Conservation (phyloP, 2,329 filamentous ascomycete species). For the Penicillium digitatum region DNA sequence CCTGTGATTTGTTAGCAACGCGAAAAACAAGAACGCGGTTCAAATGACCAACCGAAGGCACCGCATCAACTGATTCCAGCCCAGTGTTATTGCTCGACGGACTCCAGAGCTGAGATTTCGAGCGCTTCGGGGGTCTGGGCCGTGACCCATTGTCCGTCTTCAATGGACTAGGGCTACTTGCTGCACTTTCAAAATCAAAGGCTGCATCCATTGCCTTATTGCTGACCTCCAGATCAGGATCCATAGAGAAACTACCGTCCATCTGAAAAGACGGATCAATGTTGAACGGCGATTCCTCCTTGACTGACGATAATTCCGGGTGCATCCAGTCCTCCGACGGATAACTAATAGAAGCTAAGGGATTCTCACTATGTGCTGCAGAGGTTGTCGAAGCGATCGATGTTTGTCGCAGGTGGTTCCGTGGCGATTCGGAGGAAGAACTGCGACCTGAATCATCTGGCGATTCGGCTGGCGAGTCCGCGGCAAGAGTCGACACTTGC, state of each 20-base stretch:
- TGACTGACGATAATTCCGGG: slow-evolving; percentile 33
- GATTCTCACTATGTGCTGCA: slow-evolving; percentile 37
- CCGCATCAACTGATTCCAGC: slow-evolving; percentile 9
- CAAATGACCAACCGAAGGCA: slow-evolving; percentile 31
- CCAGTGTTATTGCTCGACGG: slow-evolving; percentile 21
- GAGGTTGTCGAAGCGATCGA: slow-evolving; percentile 43
- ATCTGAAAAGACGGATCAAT: slow-evolving; percentile 37
- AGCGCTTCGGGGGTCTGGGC: slow-evolving; percentile 22
- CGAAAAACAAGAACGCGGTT: background rate
- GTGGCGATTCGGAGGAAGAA: slow-evolving; percentile 43
- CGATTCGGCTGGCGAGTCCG: slow-evolving; percentile 45
- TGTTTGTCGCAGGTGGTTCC: slow-evolving; percentile 39
- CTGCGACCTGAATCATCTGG: slow-evolving; percentile 43
- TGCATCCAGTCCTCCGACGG: slow-evolving; percentile 38
- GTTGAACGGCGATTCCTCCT: slow-evolving; percentile 41
- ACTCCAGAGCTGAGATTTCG: slow-evolving; percentile 29
- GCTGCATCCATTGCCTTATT: slow-evolving; percentile 48
- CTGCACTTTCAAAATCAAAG: slow-evolving; percentile 49
- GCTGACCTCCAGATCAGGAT: slow-evolving; percentile 43
- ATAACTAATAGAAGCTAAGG: slow-evolving; percentile 35
- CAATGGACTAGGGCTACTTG: slow-evolving; percentile 45
- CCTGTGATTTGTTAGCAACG: slow-evolving; percentile 18
- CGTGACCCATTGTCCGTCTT: slow-evolving; percentile 28
- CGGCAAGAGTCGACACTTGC: slow-evolving; percentile 30
- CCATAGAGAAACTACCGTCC: slow-evolving; percentile 30